A percentile compares a stretch with the other conserved stretches of the same genome.
phyloP scores from a whole-genome alignment of 75 land plant species.

The Selaginella tamariscina region DNA sequence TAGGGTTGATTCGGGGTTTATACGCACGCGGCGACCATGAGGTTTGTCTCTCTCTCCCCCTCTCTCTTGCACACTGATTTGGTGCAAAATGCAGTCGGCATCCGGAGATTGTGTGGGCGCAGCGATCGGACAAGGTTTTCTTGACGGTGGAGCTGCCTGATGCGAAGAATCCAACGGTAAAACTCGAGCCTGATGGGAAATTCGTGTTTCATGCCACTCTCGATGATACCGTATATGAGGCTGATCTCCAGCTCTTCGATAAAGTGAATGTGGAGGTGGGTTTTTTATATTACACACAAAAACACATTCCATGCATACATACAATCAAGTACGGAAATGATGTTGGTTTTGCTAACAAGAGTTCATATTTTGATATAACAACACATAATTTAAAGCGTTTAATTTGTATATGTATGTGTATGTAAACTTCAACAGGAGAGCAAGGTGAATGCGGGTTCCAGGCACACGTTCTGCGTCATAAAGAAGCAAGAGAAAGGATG shows the following conservation, averaged over 20 bases:
- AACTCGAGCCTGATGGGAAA: slow-evolving; percentile 82
- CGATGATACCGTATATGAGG: slow-evolving; percentile 37
- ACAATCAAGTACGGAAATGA: neutral
- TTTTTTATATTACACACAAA: neutral
- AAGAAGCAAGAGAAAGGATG: slow-evolving; percentile 74
- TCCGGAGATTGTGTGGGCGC: slow-evolving; percentile 93
- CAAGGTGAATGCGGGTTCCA: slow-evolving; percentile 65
- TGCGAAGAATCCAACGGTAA: slow-evolving; percentile 55
- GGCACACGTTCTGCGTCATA: slow-evolving; percentile 57
- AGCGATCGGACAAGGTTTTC: slow-evolving; percentile 64
- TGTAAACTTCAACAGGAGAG: slow-evolving; percentile 39
- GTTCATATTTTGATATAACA: neutral
- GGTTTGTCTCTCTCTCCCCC: no score
- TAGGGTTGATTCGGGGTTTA: no score
- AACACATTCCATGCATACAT: neutral
- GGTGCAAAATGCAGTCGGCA: no score
- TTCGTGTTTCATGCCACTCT: slow-evolving; percentile 58
- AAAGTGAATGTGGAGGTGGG: slow-evolving; percentile 75
- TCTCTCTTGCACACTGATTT: no score
- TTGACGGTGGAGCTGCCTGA: slow-evolving; percentile 68
- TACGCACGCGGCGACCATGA: no score
- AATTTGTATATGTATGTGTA: slow-evolving; percentile 3
- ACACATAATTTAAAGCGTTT: neutral
- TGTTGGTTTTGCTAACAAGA: neutral
- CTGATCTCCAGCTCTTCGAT: slow-evolving; percentile 50